Evolutionary conservation across 108 stramenopile genomes (phyloP).

Genomic region (Stephanodiscus minutulus): DNA sequence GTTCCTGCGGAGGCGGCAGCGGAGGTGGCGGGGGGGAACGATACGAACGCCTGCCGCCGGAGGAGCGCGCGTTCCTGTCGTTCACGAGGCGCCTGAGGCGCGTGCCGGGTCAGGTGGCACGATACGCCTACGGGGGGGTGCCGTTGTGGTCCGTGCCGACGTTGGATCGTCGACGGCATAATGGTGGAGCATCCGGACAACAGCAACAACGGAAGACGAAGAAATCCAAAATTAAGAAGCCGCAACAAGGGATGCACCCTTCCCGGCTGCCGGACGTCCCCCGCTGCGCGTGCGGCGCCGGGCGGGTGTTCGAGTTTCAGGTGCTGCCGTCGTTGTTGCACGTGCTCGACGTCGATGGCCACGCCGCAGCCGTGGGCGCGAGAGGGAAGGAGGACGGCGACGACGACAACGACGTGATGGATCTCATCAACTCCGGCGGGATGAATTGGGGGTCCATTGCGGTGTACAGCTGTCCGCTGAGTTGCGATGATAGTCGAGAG

Average conservation of each 20-base stretch:
- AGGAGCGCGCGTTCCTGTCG: constrained; percentile 65
- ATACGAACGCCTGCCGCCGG: constrained; percentile 73
- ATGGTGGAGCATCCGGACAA: background rate
- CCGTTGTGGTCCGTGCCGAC: constrained; percentile 87
- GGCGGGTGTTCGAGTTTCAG: constrained; percentile 73
- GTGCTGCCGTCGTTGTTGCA: constrained; percentile 73
- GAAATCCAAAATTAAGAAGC: constrained; percentile 5
- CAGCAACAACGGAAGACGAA: constrained; percentile 5
- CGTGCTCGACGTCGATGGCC: constrained; percentile 71
- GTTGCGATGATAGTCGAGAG: constrained; percentile 50
- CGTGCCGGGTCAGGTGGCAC: constrained; percentile 72
- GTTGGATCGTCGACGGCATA: constrained; percentile 3
- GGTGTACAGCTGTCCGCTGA: constrained; percentile 69
- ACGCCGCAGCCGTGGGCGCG: constrained; percentile 6
- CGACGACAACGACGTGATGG: constrained; percentile 21
- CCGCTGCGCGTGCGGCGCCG: constrained; percentile 52
- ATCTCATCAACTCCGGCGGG: constrained; percentile 55
- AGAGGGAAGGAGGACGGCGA: background rate
- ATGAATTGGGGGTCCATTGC: constrained; percentile 86
- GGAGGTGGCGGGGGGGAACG: constrained; percentile 55
- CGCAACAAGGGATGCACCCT: background rate
- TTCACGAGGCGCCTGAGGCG: constrained; percentile 75
- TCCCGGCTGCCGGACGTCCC: constrained; percentile 43
- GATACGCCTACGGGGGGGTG: constrained; percentile 76
- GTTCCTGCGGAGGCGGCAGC: background rate